phyloP scores from a whole-genome alignment of 2,329 filamentous ascomycete species.

The Aspergillus uvarum region DNA sequence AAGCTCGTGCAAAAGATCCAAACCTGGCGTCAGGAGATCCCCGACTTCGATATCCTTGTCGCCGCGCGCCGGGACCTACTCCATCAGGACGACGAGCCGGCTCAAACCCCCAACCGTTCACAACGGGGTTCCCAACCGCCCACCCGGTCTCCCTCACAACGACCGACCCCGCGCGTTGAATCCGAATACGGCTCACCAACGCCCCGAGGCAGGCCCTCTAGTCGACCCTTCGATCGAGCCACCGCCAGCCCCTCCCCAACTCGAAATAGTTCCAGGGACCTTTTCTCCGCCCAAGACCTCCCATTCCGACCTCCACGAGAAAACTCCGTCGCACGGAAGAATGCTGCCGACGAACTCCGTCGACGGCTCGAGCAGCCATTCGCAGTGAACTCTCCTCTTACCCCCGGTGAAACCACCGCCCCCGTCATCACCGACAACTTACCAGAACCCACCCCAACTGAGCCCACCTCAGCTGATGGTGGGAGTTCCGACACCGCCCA shows the following conservation, averaged over 20 bases:
- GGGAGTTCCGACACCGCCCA: neutral
- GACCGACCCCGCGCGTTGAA: conserved; percentile 12
- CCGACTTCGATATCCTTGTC: conserved; percentile 71
- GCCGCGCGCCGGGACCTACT: conserved; percentile 54
- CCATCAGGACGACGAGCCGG: conserved; percentile 33
- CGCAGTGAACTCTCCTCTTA: conserved; percentile 10
- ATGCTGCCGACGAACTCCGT: conserved; percentile 33
- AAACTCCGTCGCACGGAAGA: conserved; percentile 24
- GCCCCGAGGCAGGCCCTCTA: conserved; percentile 26
- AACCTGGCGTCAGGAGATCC: conserved; percentile 62
- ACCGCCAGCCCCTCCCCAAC: conserved; percentile 20
- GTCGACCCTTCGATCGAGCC: conserved; percentile 15
- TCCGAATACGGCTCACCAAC: conserved; percentile 17
- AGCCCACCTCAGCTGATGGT: neutral
- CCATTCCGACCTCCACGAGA: conserved; percentile 26
- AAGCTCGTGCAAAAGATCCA: conserved; percentile 62
- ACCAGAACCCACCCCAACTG: neutral
- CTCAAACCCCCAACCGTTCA: conserved; percentile 15
- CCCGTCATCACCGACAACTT: no score
- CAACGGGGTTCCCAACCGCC: conserved; percentile 25
- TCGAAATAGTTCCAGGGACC: conserved; percentile 18
- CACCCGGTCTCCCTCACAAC: conserved; percentile 18
- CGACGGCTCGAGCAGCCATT: conserved; percentile 38
- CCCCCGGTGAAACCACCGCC: no score
- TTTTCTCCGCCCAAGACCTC: conserved; percentile 23